These are phyloP conservation scores for Colletotrichum trifolii DNA, from an alignment of 2,329 filamentous ascomycete genomes.

Conservation along the genomic window DNA sequence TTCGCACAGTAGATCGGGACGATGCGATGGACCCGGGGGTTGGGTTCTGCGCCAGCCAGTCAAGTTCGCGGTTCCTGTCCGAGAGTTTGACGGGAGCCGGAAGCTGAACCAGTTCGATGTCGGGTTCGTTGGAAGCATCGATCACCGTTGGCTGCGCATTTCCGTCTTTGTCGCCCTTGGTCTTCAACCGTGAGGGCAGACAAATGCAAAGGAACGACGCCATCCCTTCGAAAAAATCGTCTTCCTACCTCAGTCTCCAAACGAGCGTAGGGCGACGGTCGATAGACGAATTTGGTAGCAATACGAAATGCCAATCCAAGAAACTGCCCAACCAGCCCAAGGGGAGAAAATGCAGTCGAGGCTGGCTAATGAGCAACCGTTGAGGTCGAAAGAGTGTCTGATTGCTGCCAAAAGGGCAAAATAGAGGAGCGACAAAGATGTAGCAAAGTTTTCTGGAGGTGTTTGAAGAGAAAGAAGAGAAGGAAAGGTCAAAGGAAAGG, in stretches of 20 bases:
- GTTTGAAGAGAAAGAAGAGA: slow-evolving; percentile 8
- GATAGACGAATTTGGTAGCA: slow-evolving; percentile 32
- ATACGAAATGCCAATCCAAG: slow-evolving; percentile 31
- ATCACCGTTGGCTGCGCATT: not conserved
- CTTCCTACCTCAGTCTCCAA: slow-evolving; percentile 21
- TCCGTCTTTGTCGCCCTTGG: not conserved
- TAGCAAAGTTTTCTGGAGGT: slow-evolving; percentile 5
- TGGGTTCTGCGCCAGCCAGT: slow-evolving; percentile 13
- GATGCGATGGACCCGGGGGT: slow-evolving; percentile 20
- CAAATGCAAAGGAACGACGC: slow-evolving; percentile 15
- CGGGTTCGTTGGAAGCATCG: not conserved
- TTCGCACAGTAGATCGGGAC: slow-evolving; percentile 17
- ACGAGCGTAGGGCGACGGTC: slow-evolving; percentile 20
- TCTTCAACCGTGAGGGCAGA: not conserved
- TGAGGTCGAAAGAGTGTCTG: slow-evolving; percentile 15
- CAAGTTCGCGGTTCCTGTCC: slow-evolving; percentile 22
- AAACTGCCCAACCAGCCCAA: slow-evolving; percentile 27
- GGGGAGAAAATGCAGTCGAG: slow-evolving; percentile 29
- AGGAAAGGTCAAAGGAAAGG: slow-evolving; percentile 12
- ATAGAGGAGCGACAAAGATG: slow-evolving; percentile 18
- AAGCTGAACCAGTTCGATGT: slow-evolving; percentile 9
- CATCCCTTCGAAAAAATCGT: slow-evolving; percentile 7
- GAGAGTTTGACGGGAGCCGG: slow-evolving; percentile 22
- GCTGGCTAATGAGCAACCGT: slow-evolving; percentile 17
- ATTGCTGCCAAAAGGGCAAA: slow-evolving; percentile 9